These are phyloP conservation scores for Malus sieversii DNA, from an alignment of 306 rosid species.

Conservation along the genomic window DNA sequence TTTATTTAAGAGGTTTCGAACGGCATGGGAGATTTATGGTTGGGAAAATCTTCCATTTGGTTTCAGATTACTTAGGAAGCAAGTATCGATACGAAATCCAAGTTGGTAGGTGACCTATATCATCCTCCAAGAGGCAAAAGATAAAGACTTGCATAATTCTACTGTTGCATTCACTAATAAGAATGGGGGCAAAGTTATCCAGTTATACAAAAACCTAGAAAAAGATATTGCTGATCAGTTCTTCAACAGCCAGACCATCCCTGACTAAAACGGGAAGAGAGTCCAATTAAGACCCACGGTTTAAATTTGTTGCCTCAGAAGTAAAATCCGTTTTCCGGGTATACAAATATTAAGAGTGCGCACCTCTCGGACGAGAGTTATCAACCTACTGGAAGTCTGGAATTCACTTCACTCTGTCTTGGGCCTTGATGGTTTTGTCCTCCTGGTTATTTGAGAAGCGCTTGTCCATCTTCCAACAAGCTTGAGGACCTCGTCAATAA, in stretches of 20 bases:
- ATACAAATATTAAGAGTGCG: background rate
- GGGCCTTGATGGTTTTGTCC: constrained; percentile 29
- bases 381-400: background rate
- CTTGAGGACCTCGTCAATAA: constrained; percentile 31
- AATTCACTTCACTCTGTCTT: constrained; percentile 49
- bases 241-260: constrained; percentile 25
- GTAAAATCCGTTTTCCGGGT: background rate
- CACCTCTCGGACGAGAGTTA: background rate
- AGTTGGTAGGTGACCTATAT: background rate
- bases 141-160: background rate
- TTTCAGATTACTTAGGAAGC: background rate
- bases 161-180: background rate
- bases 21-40: background rate
- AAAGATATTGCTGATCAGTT: constrained; percentile 15
- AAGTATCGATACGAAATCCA: background rate
- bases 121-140: background rate
- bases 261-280: constrained; percentile 35
- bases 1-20: background rate
- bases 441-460: constrained; percentile 18
- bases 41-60: background rate
- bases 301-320: background rate
- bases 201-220: background rate
- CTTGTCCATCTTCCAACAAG: constrained; percentile 30
- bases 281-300: constrained; percentile 38
- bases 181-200: background rate